These are phyloP conservation scores for Amaranthus tricolor DNA, from an alignment of 179 eudicot genomes.

Conservation along the genomic window DNA sequence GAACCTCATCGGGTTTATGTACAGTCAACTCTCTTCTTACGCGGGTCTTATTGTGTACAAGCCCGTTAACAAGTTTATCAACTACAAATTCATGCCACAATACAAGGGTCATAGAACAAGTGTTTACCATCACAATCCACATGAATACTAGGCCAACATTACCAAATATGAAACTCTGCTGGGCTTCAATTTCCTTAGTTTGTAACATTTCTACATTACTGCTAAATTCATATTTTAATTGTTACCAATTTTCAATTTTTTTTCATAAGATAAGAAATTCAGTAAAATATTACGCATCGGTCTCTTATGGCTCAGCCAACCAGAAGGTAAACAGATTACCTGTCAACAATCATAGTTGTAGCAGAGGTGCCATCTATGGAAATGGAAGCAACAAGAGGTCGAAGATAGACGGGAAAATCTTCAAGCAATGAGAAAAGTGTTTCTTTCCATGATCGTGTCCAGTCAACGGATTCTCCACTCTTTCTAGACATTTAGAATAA, in stretches of 20 bases:
- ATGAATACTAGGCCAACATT: no score
- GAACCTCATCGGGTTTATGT: no score
- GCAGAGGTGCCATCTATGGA: conserved; percentile 97
- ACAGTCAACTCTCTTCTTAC: no score
- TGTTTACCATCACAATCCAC: no score
- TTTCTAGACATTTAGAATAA: conserved; percentile 67
- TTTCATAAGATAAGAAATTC: background rate
- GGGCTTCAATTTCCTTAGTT: no score
- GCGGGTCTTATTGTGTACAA: no score
- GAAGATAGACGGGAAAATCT: conserved; percentile 61
- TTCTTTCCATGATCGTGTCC: conserved; percentile 82
- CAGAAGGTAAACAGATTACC: conserved; percentile 35
- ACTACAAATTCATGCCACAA: conserved; percentile 19
- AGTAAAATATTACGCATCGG: background rate
- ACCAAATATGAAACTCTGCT: no score
- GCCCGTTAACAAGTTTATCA: conserved; percentile 11
- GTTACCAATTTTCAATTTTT: background rate
- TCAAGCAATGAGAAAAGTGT: conserved; percentile 76
- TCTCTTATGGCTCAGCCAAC: background rate
- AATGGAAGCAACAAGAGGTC: conserved; percentile 60
- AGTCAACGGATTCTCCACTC: conserved; percentile 69
- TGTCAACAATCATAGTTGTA: conserved; percentile 76
- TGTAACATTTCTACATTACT: no score
- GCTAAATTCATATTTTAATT: background rate
- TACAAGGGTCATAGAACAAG: background rate